Evolutionary conservation across 169 alveolate genomes (phyloP), one percentile per base, ranked within the genome.

Genomic region (Plasmodium berghei): DNA sequence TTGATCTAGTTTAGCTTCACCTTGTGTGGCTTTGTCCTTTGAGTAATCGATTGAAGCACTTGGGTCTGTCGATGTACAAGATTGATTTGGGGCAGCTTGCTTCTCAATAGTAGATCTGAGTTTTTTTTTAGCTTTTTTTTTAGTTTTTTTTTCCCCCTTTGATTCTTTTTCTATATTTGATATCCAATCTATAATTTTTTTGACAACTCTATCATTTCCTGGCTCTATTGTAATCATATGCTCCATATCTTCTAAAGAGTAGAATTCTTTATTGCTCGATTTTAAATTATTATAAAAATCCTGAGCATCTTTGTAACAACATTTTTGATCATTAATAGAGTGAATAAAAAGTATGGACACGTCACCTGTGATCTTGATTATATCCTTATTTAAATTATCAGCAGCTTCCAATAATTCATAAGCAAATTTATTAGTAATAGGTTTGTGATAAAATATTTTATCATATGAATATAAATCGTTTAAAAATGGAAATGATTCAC

Each of bases 191-290:
- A 46, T 48, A 24, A 71, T 16, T 40, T 71, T 71, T 14, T 22
- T 49, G 6, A 71, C 12, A 9, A 71, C n/a, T 12, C 14, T 52
- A 6, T 71, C 83, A 52, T 71, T 71, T 40, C 83, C 83, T 1
- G 83, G 83, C 6, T 71, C 83, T 66, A 18, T 8, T 8, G 83
- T 62, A 52, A 71, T 62, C 16, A 71, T 49, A 16, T 71, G 83
- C 8, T 71, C 83, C 83, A 71, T 71, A 52, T 71, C 83, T 0
- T 71, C 69, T 22, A 71, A 0, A 18, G 56, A 24, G n/a, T 48
- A 26, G 9, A 71, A 14, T 40, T 71, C 83, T 49, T 71, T 71
- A 22, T 71, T 71, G 34, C 24, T 45, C 18, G 83, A 9, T 18
- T 71, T 5, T 2, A 71, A 22, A 1, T 28, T 10, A 10, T 71